A percentile compares a stretch with the other conserved stretches of the same genome.
Conservation (phyloP, 768 basidiomycete genomes). For the Lentinula edodes region DNA sequence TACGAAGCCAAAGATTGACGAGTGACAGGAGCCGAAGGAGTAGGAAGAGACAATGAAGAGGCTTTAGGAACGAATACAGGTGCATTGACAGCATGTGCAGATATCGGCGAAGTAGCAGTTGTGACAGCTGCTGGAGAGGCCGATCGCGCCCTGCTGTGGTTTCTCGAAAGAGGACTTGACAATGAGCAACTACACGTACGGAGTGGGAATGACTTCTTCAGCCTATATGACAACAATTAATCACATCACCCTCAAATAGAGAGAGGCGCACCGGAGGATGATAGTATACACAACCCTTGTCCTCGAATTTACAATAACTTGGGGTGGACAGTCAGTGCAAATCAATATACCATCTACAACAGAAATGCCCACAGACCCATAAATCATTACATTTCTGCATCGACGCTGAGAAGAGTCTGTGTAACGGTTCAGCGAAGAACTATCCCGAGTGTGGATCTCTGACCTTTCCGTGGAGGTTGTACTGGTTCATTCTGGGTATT, state of each 20-base stretch:
- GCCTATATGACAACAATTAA: conserved; percentile 9
- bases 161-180: not conserved
- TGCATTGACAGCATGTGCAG: conserved; percentile 72
- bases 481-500: conserved; percentile 37
- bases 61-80: conserved; percentile 81
- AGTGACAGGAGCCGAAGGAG: conserved; percentile 16
- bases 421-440: conserved; percentile 2
- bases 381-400: conserved; percentile 88
- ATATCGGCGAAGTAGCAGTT: conserved; percentile 26
- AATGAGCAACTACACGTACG: conserved; percentile 23
- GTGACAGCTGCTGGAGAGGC: conserved; percentile 34
- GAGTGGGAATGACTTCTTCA: conserved; percentile 18
- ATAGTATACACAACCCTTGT: conserved; percentile 79
- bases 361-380: conserved; percentile 53
- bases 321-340: not conserved
- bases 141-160: conserved; percentile 27
- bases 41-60: conserved; percentile 24
- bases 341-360: not conserved
- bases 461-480: conserved; percentile 50
- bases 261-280: conserved; percentile 60
- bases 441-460: conserved; percentile 19
- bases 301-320: conserved; percentile 81
- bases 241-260: too few relatives aligned
- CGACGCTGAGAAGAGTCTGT: conserved; percentile 70
- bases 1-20: conserved; percentile 14